Evolutionary conservation across 2,329 filamentous ascomycete species (phyloP).

Genomic region (Cadophora sp.): DNA sequence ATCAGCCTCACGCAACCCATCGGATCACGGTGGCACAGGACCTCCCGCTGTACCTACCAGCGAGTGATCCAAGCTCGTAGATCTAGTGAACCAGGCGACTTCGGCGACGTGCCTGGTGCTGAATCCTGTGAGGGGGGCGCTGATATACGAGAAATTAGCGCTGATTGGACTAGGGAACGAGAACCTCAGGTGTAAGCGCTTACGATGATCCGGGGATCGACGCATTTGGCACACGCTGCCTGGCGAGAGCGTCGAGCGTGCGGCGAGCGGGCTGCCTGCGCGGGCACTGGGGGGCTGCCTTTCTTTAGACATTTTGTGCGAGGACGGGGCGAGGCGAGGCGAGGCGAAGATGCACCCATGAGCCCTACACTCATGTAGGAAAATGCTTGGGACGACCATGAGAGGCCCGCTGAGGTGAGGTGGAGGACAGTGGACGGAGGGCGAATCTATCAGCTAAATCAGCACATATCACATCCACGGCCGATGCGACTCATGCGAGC

Average conservation of each 20-base stretch:
- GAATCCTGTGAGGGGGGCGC: conserved; percentile 9
- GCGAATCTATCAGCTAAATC: neutral
- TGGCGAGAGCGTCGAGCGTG: neutral
- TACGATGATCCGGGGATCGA: conserved; percentile 31
- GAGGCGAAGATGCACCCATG: conserved; percentile 6
- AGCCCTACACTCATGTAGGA: neutral
- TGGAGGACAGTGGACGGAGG: neutral
- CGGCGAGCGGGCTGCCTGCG: neutral
- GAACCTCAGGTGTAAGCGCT: conserved; percentile 26
- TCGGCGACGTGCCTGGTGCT: conserved; percentile 8
- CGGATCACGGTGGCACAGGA: conserved; percentile 10
- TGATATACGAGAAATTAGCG: conserved; percentile 26
- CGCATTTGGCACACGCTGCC: conserved; percentile 24
- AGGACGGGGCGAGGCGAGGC: conserved; percentile 9
- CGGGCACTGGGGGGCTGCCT: neutral
- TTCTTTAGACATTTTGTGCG: conserved; percentile 6
- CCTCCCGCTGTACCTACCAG: conserved; percentile 2
- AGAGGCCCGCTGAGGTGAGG: conserved; percentile 2
- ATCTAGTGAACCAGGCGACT: conserved; percentile 10
- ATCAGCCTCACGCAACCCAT: conserved; percentile 29
- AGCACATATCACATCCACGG: neutral
- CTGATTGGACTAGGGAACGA: conserved; percentile 27
- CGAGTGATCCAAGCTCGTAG: conserved; percentile 22
- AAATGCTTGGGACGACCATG: neutral
- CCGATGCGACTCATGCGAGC: conserved; percentile 8